Evolutionary conservation across 345 rosid species (phyloP).

Genomic region (Salix brachista): DNA sequence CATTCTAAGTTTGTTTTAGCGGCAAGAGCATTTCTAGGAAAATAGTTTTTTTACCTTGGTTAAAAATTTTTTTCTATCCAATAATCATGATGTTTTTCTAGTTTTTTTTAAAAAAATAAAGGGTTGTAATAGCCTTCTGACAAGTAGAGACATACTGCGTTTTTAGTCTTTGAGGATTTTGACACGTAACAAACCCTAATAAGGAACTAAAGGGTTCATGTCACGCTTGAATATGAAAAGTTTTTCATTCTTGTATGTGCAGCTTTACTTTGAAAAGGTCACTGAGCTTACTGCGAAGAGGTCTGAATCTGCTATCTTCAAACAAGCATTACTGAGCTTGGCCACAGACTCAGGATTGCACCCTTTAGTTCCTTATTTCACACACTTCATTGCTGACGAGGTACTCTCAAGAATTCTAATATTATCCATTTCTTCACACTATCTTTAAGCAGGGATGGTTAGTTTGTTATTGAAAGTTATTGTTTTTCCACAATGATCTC

Average conservation of each 20-base stretch:
- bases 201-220: neutral
- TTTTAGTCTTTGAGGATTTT: too few species aligned
- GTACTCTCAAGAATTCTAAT: slow-evolving; percentile 24
- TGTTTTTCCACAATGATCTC: slow-evolving; percentile 18
- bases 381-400: slow-evolving; percentile 67
- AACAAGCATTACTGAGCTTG: slow-evolving; percentile 65
- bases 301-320: slow-evolving; percentile 49
- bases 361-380: slow-evolving; percentile 67
- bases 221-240: neutral
- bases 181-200: too few species aligned
- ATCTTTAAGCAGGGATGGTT: neutral
- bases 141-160: too few species aligned
- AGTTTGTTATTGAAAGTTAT: slow-evolving; percentile 13
- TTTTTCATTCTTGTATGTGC: slow-evolving; percentile 16
- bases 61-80: neutral
- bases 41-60: neutral
- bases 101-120: too few species aligned
- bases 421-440: neutral
- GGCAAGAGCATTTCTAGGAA: too few species aligned
- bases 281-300: slow-evolving; percentile 46
- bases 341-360: slow-evolving; percentile 74
- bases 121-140: too few species aligned
- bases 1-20: too few species aligned
- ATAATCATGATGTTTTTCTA: neutral
- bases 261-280: slow-evolving; percentile 72